Base-by-base conservation (phyloP, 495 filamentous ascomycete species). In the Hypomontagnella monticulosa region DNA sequence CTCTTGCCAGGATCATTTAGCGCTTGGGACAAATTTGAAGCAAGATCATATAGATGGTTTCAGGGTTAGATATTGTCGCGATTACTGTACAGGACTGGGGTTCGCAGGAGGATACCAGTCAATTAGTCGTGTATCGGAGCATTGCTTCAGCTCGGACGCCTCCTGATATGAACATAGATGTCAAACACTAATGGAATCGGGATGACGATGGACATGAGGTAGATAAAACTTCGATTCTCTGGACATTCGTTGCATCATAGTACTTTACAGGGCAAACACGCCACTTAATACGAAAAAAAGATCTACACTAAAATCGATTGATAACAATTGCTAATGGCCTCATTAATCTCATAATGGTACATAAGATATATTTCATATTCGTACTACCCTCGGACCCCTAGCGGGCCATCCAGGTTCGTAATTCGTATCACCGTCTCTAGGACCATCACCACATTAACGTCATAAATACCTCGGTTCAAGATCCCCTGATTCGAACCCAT, bases 181-280 rank as follows among this genome's bases (percentile, higher is more conserved):
- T 40, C 30, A 51, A 50, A 32, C 9, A 20, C 20, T 51, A 49
- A 43, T 49, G 43, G 11, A 6, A 51, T 56, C 19, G 50, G 18
- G n/a, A 56, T 66, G 36, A 30, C 4, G 34, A 49, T 59, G 54
- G 18, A 34, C 18, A 60, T 36, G 44, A 57, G 44, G 14, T 50
- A 66, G 36, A 61, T 8, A 43, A 61, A 60, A 56, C 0, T 55
- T 50, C 43, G 32, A n/a, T 66, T 66, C 63, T 66, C 15, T 61
- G 56, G 37, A 56, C 40, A 61, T 44, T 55, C 43, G 20, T 57
- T 66, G 18, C 27, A 23, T 32, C 37, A 40, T 53, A 64, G 2
- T 56, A 46, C 50, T 50, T 50, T 36, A 15, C 9, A 33, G 2
- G 30, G 14, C 27, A 7, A 14, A 10, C 36, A 3, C 2, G 36